Percentiles rank a stretch among this genome's conserved stretches.
Conservation (phyloP, 2,329 filamentous ascomycete species). For the Volutella citrinella region DNA sequence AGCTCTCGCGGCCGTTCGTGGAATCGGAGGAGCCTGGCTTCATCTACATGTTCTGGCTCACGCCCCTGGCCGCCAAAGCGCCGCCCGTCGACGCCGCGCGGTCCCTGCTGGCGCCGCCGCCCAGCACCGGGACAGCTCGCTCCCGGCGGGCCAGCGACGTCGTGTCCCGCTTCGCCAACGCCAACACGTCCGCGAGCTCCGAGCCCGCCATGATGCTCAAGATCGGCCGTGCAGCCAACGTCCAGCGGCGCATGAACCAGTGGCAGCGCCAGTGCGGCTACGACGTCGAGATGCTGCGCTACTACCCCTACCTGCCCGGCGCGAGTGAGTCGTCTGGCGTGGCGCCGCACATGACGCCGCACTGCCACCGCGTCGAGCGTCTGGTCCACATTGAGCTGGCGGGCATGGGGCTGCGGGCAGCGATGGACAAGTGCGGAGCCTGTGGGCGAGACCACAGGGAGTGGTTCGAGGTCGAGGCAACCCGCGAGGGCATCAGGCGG, state of each 20-base stretch:
- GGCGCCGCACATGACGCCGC: slow-evolving; percentile 68
- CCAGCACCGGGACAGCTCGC: slow-evolving; percentile 31
- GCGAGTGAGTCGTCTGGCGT: slow-evolving; percentile 25
- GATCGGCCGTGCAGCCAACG: slow-evolving; percentile 71
- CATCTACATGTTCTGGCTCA: slow-evolving; percentile 99
- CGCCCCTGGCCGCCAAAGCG: slow-evolving; percentile 55
- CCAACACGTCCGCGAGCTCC: slow-evolving; percentile 17
- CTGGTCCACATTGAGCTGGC: slow-evolving; percentile 88
- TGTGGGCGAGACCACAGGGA: slow-evolving; percentile 87
- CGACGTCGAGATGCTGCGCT: slow-evolving; percentile 81
- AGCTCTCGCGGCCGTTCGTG: slow-evolving; percentile 65
- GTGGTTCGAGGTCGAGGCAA: slow-evolving; percentile 90
- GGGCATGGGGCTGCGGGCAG: slow-evolving; percentile 52
- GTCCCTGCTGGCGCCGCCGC: slow-evolving; percentile 53
- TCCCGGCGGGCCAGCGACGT: slow-evolving; percentile 53
- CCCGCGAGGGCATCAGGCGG: slow-evolving; percentile 64
- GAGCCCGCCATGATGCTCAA: slow-evolving; percentile 61
- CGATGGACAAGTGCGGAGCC: slow-evolving; percentile 61
- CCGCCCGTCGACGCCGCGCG: slow-evolving; percentile 58
- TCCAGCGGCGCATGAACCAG: slow-evolving; percentile 86
- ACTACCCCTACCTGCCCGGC: slow-evolving; percentile 76
- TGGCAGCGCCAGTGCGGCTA: slow-evolving; percentile 94
- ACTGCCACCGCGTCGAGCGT: slow-evolving; percentile 83
- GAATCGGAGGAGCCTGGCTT: slow-evolving; percentile 80
- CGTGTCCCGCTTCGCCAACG: slow-evolving; percentile 46